Evolutionary conservation across 2,329 filamentous ascomycete species (phyloP), one percentile per base, ranked within the genome.

Genomic region (Drechslerella stenobrocha): DNA sequence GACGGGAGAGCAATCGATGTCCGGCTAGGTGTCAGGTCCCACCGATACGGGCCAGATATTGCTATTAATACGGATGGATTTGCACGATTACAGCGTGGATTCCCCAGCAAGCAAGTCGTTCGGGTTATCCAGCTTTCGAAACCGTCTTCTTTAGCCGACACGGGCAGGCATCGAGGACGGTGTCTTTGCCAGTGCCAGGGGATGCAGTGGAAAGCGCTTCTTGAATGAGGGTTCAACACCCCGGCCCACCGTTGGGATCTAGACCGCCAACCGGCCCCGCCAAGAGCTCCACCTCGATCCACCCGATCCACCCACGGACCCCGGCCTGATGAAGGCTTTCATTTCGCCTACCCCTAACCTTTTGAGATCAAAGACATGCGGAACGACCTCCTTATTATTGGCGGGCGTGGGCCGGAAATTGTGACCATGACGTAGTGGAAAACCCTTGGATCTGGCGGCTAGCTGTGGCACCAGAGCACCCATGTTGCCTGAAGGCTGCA

Each of bases 261-360:
- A 67, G 63, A 67, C 63, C 63, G 48, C 34, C 42, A 59, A 48
- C 53, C 47, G 48, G 52, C 30, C 45, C 4, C 15, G 53, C 53
- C 61, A 66, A 66, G 53, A 59, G 53, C 61, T 67, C 55, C 55
- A 30, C 28, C 28, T 30, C 28, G 28, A 30, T 30, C 28, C 28
- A 60, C 51, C 51, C 44, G 44, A 47, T 30, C 50, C 22, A 45
- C 35, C 50, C 34, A 52, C 15, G 26, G 55, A 67, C 63, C 63
- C 63, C 60, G 50, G 50, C 63, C 42, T 53, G 8, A 51, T 34
- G 63, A 56, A 51, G 22, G 50, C 50, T 65, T 32, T 67, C 63
- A 67, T 67, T 67, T 67, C 63, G 63, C 63, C 55, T 60, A 67
- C 63, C 63, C 63, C 55, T 59, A 67, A 67, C 55, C 53, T 50